These are phyloP conservation scores for Yarrowia sp. DNA, from an alignment of 805 yeast species.

Conservation along the genomic window DNA sequence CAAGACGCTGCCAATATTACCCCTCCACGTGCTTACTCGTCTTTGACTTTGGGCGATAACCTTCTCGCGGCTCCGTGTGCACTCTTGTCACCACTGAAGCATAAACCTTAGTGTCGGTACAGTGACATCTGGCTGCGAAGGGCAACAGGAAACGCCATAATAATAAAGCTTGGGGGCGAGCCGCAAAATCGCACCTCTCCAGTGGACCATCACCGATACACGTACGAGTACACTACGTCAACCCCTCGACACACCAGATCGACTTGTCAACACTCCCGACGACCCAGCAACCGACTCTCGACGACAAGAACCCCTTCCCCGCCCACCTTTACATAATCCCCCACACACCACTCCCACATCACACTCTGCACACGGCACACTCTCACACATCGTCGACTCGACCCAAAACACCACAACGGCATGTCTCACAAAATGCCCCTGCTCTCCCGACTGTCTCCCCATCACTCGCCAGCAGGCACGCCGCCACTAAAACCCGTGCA, in stretches of 20 bases:
- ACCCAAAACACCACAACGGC: not conserved
- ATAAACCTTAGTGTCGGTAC: not conserved
- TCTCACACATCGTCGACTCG: not conserved
- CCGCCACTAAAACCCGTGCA: constrained; percentile 14
- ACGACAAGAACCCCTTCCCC: not conserved
- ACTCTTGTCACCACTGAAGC: not conserved
- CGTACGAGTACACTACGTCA: not conserved
- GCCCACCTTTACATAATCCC: not conserved
- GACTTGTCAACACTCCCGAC: not conserved
- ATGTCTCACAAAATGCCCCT: constrained; percentile 18
- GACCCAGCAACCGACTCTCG: not conserved
- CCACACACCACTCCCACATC: not conserved
- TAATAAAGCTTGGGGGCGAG: not conserved
- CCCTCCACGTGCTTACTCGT: constrained; percentile 17
- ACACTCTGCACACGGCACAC: not conserved
- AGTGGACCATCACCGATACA: not conserved
- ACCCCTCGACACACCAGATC: not conserved
- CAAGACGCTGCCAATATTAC: not conserved
- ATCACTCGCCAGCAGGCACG: constrained; percentile 16
- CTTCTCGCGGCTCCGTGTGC: not conserved
- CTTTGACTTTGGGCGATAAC: constrained; percentile 14
- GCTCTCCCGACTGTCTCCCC: constrained; percentile 18
- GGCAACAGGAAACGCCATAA: constrained; percentile 9
- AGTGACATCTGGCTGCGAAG: constrained; percentile 5
- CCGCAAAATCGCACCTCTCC: not conserved